These are phyloP conservation scores for Calendula officinalis DNA, from an alignment of 129 eudicot species.

Conservation along the genomic window DNA sequence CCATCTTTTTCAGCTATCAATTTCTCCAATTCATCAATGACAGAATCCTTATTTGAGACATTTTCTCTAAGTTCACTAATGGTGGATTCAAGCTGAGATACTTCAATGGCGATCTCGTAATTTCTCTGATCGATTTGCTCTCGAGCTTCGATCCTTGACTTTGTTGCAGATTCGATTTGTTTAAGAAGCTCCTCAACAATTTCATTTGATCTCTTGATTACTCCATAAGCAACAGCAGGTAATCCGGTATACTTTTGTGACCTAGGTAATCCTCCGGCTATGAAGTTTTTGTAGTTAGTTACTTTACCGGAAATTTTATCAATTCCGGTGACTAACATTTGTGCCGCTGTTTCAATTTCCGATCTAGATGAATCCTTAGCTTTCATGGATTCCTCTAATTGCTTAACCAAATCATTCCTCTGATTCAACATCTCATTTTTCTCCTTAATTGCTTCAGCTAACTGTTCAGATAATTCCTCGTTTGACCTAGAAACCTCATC, in stretches of 20 bases:
- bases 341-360: conserved; percentile 71
- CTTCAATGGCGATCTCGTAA: conserved; percentile 95
- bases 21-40: conserved; percentile 53
- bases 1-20: conserved; percentile 46
- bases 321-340: conserved; percentile 82
- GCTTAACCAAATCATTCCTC: conserved; percentile 46
- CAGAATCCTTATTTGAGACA: conserved; percentile 43
- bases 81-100: conserved; percentile 81
- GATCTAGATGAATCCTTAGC: conserved; percentile 55
- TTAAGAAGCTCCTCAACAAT: conserved; percentile 85
- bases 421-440: conserved; percentile 47
- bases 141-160: conserved; percentile 70
- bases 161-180: conserved; percentile 53
- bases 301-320: conserved; percentile 91
- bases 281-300: conserved; percentile 57
- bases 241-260: conserved; percentile 85
- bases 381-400: conserved; percentile 60
- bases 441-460: conserved; percentile 37
- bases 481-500: conserved; percentile 51
- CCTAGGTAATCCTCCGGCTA: conserved; percentile 76
- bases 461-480: conserved; percentile 42
- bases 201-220: conserved; percentile 81
- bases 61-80: conserved; percentile 72
- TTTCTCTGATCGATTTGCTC: conserved; percentile 84
- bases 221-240: conserved; percentile 92